Percentiles rank a stretch among this genome's conserved stretches.
phyloP scores from a whole-genome alignment of 208 protist genomes.

The Trypanosoma boissoni region DNA sequence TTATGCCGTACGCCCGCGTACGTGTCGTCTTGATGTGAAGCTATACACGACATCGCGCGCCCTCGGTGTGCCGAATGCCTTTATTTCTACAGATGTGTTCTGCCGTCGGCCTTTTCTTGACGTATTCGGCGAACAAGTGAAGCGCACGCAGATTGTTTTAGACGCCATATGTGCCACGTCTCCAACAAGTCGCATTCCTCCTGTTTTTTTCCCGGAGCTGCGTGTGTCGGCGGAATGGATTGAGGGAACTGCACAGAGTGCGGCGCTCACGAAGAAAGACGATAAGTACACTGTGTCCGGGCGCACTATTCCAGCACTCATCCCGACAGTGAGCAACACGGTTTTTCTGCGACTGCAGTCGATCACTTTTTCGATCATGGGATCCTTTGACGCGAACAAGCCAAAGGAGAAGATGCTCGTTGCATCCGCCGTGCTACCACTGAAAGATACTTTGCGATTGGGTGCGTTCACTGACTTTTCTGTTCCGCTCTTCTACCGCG shows the following conservation, averaged over 20 bases:
- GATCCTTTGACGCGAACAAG: conserved; percentile 21
- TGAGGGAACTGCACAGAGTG: conserved; percentile 35
- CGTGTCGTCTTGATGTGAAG: conserved; percentile 53
- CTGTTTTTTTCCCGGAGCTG: conserved; percentile 30
- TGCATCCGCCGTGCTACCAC: conserved; percentile 46
- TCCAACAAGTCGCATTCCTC: conserved; percentile 31
- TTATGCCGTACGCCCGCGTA: conserved; percentile 34
- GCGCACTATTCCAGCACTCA: conserved; percentile 27
- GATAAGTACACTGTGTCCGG: conserved; percentile 29
- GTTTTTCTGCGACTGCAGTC: conserved; percentile 64
- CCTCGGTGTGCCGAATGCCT: conserved; percentile 47
- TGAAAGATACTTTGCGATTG: conserved; percentile 46
- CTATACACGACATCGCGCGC: conserved; percentile 62
- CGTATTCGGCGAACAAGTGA: conserved; percentile 50
- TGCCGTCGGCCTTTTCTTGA: conserved; percentile 58
- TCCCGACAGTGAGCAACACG: conserved; percentile 43
- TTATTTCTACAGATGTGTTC: conserved; percentile 60
- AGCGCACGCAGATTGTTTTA: conserved; percentile 51
- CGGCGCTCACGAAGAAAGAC: conserved; percentile 19
- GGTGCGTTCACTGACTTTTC: conserved; percentile 35
- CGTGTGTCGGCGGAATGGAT: conserved; percentile 43
- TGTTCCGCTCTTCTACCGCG: conserved; percentile 51
- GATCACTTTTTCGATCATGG: conserved; percentile 48
- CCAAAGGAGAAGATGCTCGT: conserved; percentile 32
- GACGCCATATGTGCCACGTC: conserved; percentile 29